These are phyloP conservation scores for Phytophthora meadii DNA, from an alignment of 352 stramenopile species.

Conservation along the genomic window DNA sequence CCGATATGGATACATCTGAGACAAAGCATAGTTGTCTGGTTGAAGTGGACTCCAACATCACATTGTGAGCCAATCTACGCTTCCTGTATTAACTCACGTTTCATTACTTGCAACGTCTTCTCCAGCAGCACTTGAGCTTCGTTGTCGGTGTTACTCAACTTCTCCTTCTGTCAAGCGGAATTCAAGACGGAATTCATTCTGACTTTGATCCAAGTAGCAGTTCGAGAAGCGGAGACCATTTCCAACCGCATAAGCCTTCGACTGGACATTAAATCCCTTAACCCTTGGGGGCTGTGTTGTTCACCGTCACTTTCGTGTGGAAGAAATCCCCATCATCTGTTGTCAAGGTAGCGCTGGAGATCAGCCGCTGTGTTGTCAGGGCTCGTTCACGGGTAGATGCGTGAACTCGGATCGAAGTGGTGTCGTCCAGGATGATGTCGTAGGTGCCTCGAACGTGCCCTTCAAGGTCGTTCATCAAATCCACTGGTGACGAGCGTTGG, in stretches of 20 bases:
- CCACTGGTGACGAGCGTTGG: neutral
- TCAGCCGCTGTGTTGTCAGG: neutral
- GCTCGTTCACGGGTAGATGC: neutral
- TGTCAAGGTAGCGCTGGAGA: slow-evolving; percentile 12
- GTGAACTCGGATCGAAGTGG: slow-evolving; percentile 5
- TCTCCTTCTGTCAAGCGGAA: slow-evolving; percentile 21
- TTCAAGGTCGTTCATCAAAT: neutral
- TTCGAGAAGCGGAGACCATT: slow-evolving; percentile 14
- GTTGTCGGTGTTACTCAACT: neutral
- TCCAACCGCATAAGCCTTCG: slow-evolving; percentile 8
- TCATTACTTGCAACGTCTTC: neutral
- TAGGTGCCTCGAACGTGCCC: slow-evolving; percentile 1
- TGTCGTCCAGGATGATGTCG: slow-evolving; percentile 10
- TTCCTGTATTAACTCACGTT: no score
- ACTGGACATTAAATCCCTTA: neutral
- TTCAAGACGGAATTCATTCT: no score
- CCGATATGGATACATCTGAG: slow-evolving; percentile 36
- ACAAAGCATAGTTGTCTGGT: slow-evolving; percentile 20
- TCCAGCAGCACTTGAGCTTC: slow-evolving; percentile 14
- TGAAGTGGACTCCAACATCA: slow-evolving; percentile 20
- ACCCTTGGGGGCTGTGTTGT: slow-evolving; percentile 10
- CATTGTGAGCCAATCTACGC: neutral
- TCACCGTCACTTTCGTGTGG: slow-evolving; percentile 13
- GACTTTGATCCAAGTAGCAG: slow-evolving; percentile 15
- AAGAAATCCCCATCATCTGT: slow-evolving; percentile 22